Evolutionary conservation across 2,329 filamentous ascomycete species (phyloP).

Genomic region (Penicillium sp.): DNA sequence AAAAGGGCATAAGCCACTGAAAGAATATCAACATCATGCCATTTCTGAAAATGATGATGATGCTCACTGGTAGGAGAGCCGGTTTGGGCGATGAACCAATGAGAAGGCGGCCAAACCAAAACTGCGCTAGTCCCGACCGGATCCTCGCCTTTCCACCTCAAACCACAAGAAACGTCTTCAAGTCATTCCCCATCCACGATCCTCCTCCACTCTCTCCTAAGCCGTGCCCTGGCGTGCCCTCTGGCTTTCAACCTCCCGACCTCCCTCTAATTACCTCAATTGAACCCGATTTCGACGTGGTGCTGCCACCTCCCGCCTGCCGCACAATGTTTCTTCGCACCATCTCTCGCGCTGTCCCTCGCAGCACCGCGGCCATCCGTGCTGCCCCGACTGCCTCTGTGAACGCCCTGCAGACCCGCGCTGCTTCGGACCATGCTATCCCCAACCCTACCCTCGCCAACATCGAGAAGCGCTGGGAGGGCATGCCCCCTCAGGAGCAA

Average conservation of each 20-base stretch:
- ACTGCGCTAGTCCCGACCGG: conserved; percentile 36
- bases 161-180: conserved; percentile 40
- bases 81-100: conserved; percentile 33
- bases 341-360: conserved; percentile 46
- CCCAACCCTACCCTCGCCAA: conserved; percentile 96
- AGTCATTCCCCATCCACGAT: conserved; percentile 33
- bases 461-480: conserved; percentile 99
- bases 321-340: conserved; percentile 50
- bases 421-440: conserved; percentile 80
- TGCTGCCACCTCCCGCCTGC: conserved; percentile 28
- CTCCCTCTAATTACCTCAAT: conserved; percentile 26
- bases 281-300: conserved; percentile 31
- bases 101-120: conserved; percentile 33
- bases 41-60: conserved; percentile 23
- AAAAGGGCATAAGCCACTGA: neutral
- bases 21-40: conserved; percentile 3
- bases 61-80: conserved; percentile 20
- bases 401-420: conserved; percentile 52
- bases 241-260: conserved; percentile 20
- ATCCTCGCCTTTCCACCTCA: conserved; percentile 43
- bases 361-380: conserved; percentile 43
- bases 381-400: conserved; percentile 41
- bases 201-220: conserved; percentile 33
- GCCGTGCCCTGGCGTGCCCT: conserved; percentile 28
- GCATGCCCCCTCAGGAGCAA: conserved; percentile 97